These are phyloP conservation scores for Microdochium bolleyi DNA, from an alignment of 2,329 filamentous ascomycete genomes.

Conservation along the genomic window DNA sequence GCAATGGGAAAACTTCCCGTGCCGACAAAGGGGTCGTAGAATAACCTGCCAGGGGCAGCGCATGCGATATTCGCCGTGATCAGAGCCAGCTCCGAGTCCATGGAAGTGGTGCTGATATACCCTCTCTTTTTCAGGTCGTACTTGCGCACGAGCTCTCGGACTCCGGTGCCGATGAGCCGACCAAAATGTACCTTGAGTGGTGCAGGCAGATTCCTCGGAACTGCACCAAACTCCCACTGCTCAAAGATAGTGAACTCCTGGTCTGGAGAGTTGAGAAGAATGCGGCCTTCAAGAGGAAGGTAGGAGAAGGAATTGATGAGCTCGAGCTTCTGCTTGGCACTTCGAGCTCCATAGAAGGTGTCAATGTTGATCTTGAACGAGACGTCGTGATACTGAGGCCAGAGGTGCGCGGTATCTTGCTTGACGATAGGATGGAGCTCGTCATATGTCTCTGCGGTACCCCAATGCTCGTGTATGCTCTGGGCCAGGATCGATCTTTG, in stretches of 20 bases:
- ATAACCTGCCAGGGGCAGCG: constrained; percentile 73
- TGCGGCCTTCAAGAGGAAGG: constrained; percentile 68
- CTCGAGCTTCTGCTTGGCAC: constrained; percentile 51
- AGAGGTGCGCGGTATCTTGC: constrained; percentile 50
- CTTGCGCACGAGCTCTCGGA: constrained; percentile 58
- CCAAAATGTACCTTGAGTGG: constrained; percentile 64
- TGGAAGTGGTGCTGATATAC: constrained; percentile 94
- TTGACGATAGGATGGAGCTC: constrained; percentile 61
- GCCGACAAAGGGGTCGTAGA: constrained; percentile 93
- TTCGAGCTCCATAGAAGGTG: constrained; percentile 68
- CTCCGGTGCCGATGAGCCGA: constrained; percentile 58
- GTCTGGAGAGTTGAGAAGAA: constrained; percentile 67
- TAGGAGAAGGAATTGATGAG: constrained; percentile 81
- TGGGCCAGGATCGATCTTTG: constrained; percentile 73
- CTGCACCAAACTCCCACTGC: constrained; percentile 57
- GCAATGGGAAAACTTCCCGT: constrained; percentile 90
- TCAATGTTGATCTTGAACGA: constrained; percentile 85
- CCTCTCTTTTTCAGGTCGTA: constrained; percentile 88
- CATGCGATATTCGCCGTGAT: constrained; percentile 87
- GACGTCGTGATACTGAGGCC: constrained; percentile 53
- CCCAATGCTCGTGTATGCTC: constrained; percentile 87
- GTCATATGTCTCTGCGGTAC: constrained; percentile 56
- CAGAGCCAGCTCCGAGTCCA: constrained; percentile 91
- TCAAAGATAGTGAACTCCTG: constrained; percentile 77
- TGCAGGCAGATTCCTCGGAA: constrained; percentile 36